Percentiles rank a stretch among this genome's conserved stretches.
Evolutionary conservation across 371 early-diverging fungal genomes (phyloP).

Genomic region (Mucor irregularis): DNA sequence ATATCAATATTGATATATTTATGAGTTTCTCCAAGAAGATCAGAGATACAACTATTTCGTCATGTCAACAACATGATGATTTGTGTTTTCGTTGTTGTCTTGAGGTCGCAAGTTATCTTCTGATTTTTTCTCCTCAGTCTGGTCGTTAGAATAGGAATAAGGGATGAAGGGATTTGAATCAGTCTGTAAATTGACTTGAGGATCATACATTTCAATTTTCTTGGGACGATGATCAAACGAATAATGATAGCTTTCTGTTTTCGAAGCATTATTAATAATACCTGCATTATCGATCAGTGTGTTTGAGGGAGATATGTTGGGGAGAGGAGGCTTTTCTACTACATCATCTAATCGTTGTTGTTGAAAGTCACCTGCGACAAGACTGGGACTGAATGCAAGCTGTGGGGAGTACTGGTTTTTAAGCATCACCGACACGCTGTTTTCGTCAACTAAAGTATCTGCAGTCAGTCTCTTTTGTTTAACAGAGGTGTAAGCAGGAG

Average conservation of each 20-base stretch:
- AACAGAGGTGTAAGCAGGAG: constrained; percentile 16
- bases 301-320: constrained; percentile 14
- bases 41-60: too few species aligned
- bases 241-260: background rate
- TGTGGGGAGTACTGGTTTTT: constrained; percentile 30
- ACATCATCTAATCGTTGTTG: constrained; percentile 1
- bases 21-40: too few species aligned
- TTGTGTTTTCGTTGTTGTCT: too few species aligned
- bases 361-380: constrained; percentile 20
- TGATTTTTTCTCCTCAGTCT: background rate
- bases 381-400: constrained; percentile 29
- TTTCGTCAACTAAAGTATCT: constrained; percentile 17
- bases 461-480: constrained; percentile 18
- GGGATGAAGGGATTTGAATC: constrained; percentile 2
- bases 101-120: too few species aligned
- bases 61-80: too few species aligned
- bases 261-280: background rate
- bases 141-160: constrained; percentile 7
- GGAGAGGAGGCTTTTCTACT: background rate
- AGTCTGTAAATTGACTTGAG: constrained; percentile 19
- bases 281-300: constrained; percentile 20
- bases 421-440: background rate
- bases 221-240: constrained; percentile 4
- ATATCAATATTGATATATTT: too few species aligned
- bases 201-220: constrained; percentile 19